Conservation (phyloP, 2,329 filamentous ascomycete genomes). For the Stemphylium beticola region DNA sequence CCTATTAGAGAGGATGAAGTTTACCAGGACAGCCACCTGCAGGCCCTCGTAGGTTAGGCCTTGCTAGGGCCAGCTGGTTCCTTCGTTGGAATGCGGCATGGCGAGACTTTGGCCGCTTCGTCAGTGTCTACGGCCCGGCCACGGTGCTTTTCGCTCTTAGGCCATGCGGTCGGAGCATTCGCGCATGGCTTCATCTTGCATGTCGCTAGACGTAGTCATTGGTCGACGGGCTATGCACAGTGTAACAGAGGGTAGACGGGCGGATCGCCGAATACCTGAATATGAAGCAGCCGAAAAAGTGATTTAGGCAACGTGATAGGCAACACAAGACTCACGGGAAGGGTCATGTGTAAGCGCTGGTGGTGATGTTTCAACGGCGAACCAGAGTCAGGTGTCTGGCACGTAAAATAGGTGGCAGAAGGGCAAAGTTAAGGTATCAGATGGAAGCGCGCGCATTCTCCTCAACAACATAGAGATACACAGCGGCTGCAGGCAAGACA, state of each 20-base stretch:
- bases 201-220: constrained; percentile 29
- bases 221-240: constrained; percentile 22
- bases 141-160: constrained; percentile 20
- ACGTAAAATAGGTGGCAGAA: constrained; percentile 36
- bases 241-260: constrained; percentile 28
- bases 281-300: constrained; percentile 31
- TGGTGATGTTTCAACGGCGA: constrained; percentile 42
- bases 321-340: constrained; percentile 30
- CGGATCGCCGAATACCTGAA: constrained; percentile 24
- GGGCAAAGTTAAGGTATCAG: constrained; percentile 31
- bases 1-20: constrained; percentile 41
- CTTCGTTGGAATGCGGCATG: constrained; percentile 14
- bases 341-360: constrained; percentile 40
- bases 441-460: constrained; percentile 48
- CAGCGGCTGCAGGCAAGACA: constrained; percentile 46
- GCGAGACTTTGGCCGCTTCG: constrained; percentile 26
- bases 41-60: constrained; percentile 34
- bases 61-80: constrained; percentile 1
- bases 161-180: constrained; percentile 28
- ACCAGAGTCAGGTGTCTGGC: constrained; percentile 38
- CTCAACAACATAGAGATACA: constrained; percentile 33
- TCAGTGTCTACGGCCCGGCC: constrained; percentile 6
- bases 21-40: constrained; percentile 28
- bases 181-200: constrained; percentile 39
- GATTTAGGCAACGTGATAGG: constrained; percentile 28